Evolutionary conservation across 2,329 filamentous ascomycete species (phyloP), one percentile per base, ranked within the genome.

Genomic region (Penicillium freii): DNA sequence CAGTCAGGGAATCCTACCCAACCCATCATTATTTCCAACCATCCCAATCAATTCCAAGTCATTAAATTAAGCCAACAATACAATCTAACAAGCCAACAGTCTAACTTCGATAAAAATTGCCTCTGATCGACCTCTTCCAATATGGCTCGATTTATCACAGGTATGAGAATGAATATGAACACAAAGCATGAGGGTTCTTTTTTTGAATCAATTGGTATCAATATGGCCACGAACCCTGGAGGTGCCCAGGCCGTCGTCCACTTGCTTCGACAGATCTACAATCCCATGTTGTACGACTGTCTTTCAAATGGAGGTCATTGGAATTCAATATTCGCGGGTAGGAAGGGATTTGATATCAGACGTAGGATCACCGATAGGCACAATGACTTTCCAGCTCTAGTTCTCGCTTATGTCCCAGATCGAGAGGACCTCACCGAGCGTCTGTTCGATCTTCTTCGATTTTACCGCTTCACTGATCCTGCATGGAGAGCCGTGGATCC

Each of bases 401-500:
- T 34, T 25, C 45, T 7, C 23, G 45, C 45, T 36, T 11, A 47
- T 13, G 31, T 36, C 31, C 19, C 31, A 25, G 31, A 47, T n/a
- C 15, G 19, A 25, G 5, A 0, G 15, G 31, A 25, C 8, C 45
- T 47, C 25, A 13, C 15, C 13, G 21, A 47, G 8, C 31, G 45
- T 36, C 9, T 47, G 8, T 36, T 11, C 15, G 21, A 47, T 36
- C 8, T 25, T n/a, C 15, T 47, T 25, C 21, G 31, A 36, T 47
- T 11, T 36, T 36, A 25, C 31, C 45, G 31, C 45, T 36, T 47
- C 31, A 34, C 31, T 47, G 31, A 47, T 34, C 19, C 45, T 5
- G 0, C 45, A 25, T 47, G 45, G 45, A 47, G 21, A 47, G 21
- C 15, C 9, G 8, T 17, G 3, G 9, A 47, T 25, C 9, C 15